A percentile compares a stretch with the other conserved stretches of the same genome.
These are phyloP conservation scores for Rhododendron molle DNA, from an alignment of 148 eudicot genomes.

Conservation along the genomic window DNA sequence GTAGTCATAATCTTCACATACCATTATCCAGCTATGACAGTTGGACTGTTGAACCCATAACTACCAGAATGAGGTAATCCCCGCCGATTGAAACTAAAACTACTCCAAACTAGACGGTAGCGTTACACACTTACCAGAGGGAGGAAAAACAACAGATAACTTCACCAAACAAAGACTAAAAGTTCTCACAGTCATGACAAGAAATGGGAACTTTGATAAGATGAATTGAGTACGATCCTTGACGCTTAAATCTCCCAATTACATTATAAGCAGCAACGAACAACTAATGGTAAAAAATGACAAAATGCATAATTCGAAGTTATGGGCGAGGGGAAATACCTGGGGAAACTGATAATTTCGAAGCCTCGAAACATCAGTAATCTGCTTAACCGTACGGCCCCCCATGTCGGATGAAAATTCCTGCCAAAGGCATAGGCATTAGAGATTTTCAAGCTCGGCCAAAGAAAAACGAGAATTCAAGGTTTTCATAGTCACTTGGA, in stretches of 20 bases:
- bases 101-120: too few relatives aligned
- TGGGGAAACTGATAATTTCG: conserved; percentile 88
- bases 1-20: too few relatives aligned
- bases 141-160: too few relatives aligned
- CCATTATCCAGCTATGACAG: too few relatives aligned
- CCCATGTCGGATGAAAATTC: conserved; percentile 99
- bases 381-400: conserved; percentile 90
- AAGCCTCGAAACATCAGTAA: conserved; percentile 92
- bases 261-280: not conserved
- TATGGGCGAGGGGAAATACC: conserved; percentile 34
- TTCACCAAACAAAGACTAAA: too few relatives aligned
- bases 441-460: not conserved
- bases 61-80: too few relatives aligned
- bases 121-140: too few relatives aligned
- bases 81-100: too few relatives aligned
- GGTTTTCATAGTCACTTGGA: conserved; percentile 4
- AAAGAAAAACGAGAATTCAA: not conserved
- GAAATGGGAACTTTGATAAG: not conserved
- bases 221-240: not conserved
- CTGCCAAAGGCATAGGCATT: conserved; percentile 29
- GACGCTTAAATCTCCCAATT: not conserved
- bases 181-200: too few relatives aligned
- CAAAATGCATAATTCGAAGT: not conserved
- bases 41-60: too few relatives aligned
- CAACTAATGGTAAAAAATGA: not conserved